These are phyloP conservation scores for Thalia dealbata DNA, from an alignment of 176 grass and related monocot species.

Conservation along the genomic window DNA sequence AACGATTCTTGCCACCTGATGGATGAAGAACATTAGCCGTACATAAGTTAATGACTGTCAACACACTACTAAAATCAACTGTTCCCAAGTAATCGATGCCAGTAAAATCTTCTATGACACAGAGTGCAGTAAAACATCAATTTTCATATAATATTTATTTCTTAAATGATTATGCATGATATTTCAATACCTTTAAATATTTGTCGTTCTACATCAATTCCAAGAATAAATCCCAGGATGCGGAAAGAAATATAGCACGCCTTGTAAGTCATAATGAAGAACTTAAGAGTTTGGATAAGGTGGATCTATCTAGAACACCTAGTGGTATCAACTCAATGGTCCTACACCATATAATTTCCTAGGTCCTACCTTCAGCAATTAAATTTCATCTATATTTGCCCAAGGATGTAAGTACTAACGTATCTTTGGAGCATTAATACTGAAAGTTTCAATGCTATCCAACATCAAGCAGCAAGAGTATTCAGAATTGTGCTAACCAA, in stretches of 20 bases:
- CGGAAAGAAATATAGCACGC: background rate
- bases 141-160: background rate
- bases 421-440: too few relatives aligned
- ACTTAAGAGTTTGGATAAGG: background rate
- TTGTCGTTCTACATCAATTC: background rate
- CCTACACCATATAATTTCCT: background rate
- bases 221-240: background rate
- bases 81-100: background rate
- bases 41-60: slow-evolving; percentile 4
- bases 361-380: background rate
- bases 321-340: background rate
- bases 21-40: slow-evolving; percentile 10
- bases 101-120: background rate
- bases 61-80: too few relatives aligned
- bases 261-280: background rate
- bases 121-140: background rate
- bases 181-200: background rate
- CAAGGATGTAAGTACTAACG: background rate
- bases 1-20: slow-evolving; percentile 81
- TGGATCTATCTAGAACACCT: background rate
- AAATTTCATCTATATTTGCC: background rate
- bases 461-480: background rate
- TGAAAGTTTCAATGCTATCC: background rate
- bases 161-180: too few relatives aligned
- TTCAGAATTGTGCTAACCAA: too few relatives aligned